Evolutionary conservation across 441 rosid species (phyloP).

Genomic region (Sinapis alba): DNA sequence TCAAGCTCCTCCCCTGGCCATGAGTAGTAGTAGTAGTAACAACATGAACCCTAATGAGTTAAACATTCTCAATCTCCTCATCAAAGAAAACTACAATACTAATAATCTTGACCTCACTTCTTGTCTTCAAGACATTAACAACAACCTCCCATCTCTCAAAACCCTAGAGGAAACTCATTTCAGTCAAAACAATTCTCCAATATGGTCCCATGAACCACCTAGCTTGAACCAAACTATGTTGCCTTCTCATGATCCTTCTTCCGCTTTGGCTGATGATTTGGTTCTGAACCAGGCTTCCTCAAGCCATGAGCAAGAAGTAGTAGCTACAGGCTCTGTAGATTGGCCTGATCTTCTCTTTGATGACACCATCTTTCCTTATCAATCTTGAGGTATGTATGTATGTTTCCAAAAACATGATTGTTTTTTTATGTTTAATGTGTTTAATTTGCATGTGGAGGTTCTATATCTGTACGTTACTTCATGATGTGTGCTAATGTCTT

Average conservation of each 20-base stretch:
- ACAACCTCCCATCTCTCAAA: slow-evolving; percentile 56
- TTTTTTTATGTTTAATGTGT: slow-evolving; percentile 20
- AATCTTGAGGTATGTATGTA: slow-evolving; percentile 36
- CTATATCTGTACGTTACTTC: neutral
- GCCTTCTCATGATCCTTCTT: slow-evolving; percentile 31
- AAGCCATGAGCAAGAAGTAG: slow-evolving; percentile 45
- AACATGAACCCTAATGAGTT: slow-evolving; percentile 40
- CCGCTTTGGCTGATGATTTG: slow-evolving; percentile 2
- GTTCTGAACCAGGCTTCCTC: slow-evolving; percentile 40
- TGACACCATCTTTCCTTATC: slow-evolving; percentile 56
- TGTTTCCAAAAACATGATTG: slow-evolving; percentile 3
- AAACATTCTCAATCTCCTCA: slow-evolving; percentile 42
- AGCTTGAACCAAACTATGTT: slow-evolving; percentile 49
- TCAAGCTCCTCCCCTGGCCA: slow-evolving; percentile 47
- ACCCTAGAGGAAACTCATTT: slow-evolving; percentile 41
- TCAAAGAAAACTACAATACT: slow-evolving; percentile 39
- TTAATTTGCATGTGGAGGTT: slow-evolving; percentile 14
- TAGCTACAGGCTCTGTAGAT: slow-evolving; percentile 40
- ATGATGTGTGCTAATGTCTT: slow-evolving; percentile 29
- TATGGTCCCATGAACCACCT: slow-evolving; percentile 44
- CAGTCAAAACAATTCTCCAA: slow-evolving; percentile 48
- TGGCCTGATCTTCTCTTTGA: slow-evolving; percentile 64
- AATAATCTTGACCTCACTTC: slow-evolving; percentile 31
- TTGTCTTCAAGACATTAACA: slow-evolving; percentile 50
- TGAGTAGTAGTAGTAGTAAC: slow-evolving; percentile 27